Evolutionary conservation across 2,329 filamentous ascomycete species (phyloP).

Genomic region (Fusarium sp.): DNA sequence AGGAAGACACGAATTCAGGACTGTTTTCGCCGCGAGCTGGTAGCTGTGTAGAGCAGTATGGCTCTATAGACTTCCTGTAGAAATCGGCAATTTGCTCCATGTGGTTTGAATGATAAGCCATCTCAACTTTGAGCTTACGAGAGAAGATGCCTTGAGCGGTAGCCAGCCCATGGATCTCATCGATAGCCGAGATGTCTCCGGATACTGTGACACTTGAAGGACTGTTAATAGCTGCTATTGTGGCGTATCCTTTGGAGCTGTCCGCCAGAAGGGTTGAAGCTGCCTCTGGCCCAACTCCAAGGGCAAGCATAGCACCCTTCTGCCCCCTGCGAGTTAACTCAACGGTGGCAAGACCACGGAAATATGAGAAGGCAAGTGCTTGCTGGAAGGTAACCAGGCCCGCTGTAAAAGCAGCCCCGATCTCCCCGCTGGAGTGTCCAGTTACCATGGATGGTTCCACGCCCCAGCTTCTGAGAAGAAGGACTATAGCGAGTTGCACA

Average conservation of each 20-base stretch:
- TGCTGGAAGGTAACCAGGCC: slow-evolving; percentile 44
- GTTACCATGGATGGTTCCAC: slow-evolving; percentile 46
- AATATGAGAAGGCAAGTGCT: slow-evolving; percentile 36
- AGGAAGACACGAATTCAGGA: too few relatives aligned
- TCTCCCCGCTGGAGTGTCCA: slow-evolving; percentile 55
- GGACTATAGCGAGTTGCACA: slow-evolving; percentile 57
- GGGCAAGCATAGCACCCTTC: slow-evolving; percentile 45
- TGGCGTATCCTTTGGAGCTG: slow-evolving; percentile 2
- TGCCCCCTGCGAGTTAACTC: slow-evolving; percentile 5
- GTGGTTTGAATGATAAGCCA: slow-evolving; percentile 27
- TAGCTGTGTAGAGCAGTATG: background rate
- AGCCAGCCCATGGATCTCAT: slow-evolving; percentile 42
- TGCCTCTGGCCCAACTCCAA: slow-evolving; percentile 27
- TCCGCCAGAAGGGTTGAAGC: slow-evolving; percentile 4
- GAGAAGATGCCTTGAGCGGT: slow-evolving; percentile 49
- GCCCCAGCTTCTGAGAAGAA: slow-evolving; percentile 51
- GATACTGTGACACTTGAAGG: slow-evolving; percentile 50
- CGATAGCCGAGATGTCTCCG: slow-evolving; percentile 48
- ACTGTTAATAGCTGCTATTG: slow-evolving; percentile 50
- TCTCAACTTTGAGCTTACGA: slow-evolving; percentile 32
- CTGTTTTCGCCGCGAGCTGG: too few relatives aligned
- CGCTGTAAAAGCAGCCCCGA: slow-evolving; percentile 52
- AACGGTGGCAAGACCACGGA: slow-evolving; percentile 31
- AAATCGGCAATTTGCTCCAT: slow-evolving; percentile 4
- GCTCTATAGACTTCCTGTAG: background rate